phyloP scores from a whole-genome alignment of 306 rosid genomes.

The Trifolium pratense region DNA sequence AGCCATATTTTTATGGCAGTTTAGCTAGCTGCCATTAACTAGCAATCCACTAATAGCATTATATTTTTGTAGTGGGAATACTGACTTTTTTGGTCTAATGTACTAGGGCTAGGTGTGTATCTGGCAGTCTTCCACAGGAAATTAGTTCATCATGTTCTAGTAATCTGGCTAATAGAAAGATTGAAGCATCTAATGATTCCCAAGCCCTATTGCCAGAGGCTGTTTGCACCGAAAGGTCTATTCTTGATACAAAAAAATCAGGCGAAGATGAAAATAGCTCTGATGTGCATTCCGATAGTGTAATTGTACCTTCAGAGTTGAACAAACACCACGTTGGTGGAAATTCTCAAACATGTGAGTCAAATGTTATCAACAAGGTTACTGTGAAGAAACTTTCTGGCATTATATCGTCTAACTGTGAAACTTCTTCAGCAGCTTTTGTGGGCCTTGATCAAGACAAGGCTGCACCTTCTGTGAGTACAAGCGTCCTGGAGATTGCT shows the following conservation, averaged over 20 bases:
- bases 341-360: slow-evolving; percentile 41
- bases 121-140: slow-evolving; percentile 45
- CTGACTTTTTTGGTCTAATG: slow-evolving; percentile 30
- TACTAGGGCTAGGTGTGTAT: slow-evolving; percentile 51
- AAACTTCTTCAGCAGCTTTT: slow-evolving; percentile 38
- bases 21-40: background rate
- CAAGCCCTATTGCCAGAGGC: slow-evolving; percentile 28
- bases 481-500: slow-evolving; percentile 32
- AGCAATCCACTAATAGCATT: background rate
- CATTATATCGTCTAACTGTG: slow-evolving; percentile 33
- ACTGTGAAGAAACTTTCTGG: slow-evolving; percentile 37
- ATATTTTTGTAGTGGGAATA: background rate
- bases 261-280: slow-evolving; percentile 36
- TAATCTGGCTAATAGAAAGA: slow-evolving; percentile 37
- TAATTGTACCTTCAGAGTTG: slow-evolving; percentile 25
- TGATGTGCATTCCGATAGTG: slow-evolving; percentile 31
- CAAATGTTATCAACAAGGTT: slow-evolving; percentile 38
- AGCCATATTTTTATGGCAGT: slow-evolving; percentile 10
- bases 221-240: slow-evolving; percentile 41
- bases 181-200: slow-evolving; percentile 40
- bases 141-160: slow-evolving; percentile 31
- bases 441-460: slow-evolving; percentile 39
- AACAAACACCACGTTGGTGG: slow-evolving; percentile 36
- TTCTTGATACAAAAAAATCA: slow-evolving; percentile 32
- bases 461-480: slow-evolving; percentile 32